A percentile compares a stretch with the other conserved stretches of the same genome.
Evolutionary conservation across 2,329 filamentous ascomycete species (phyloP).

Genomic region (Zelopaecilomyces penicillatus): DNA sequence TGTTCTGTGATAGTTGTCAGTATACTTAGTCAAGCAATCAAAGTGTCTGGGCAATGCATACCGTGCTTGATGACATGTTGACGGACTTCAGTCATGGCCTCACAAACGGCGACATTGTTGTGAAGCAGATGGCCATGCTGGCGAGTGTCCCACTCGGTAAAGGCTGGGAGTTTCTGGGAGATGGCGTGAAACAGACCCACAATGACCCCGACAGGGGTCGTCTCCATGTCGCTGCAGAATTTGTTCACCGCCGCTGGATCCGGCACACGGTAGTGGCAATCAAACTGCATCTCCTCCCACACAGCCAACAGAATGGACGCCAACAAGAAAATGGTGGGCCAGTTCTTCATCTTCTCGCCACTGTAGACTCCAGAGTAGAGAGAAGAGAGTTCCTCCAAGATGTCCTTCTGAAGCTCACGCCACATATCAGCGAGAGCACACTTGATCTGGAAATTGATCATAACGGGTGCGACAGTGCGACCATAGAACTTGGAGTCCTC

Average conservation of each 20-base stretch:
- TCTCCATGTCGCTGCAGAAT: conserved; percentile 96
- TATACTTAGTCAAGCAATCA: conserved; percentile 11
- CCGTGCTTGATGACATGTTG: conserved; percentile 89
- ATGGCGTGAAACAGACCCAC: conserved; percentile 96
- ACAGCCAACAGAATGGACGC: conserved; percentile 87
- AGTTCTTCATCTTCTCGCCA: conserved; percentile 95
- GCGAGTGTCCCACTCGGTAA: conserved; percentile 87
- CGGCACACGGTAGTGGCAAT: conserved; percentile 90
- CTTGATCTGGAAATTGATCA: conserved; percentile 99
- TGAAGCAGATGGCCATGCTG: conserved; percentile 86
- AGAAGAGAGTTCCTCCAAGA: conserved; percentile 83
- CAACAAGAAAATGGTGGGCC: conserved; percentile 97
- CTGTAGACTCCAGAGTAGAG: conserved; percentile 98
- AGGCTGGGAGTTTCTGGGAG: conserved; percentile 87
- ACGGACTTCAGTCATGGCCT: conserved; percentile 92
- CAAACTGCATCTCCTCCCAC: conserved; percentile 98
- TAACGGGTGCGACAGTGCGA: conserved; percentile 86
- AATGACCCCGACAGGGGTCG: conserved; percentile 89
- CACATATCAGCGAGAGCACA: conserved; percentile 95
- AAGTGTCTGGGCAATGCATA: conserved; percentile 37
- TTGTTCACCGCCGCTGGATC: conserved; percentile 79
- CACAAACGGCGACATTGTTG: conserved; percentile 86
- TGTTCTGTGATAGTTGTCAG: conserved; percentile 50
- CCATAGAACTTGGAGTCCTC: conserved; percentile 80
- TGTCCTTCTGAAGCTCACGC: conserved; percentile 94